Percentiles rank a stretch among this genome's conserved stretches.
These are phyloP conservation scores for Mycosphaerella sp. DNA, from an alignment of 2,329 filamentous ascomycete species.

Conservation along the genomic window DNA sequence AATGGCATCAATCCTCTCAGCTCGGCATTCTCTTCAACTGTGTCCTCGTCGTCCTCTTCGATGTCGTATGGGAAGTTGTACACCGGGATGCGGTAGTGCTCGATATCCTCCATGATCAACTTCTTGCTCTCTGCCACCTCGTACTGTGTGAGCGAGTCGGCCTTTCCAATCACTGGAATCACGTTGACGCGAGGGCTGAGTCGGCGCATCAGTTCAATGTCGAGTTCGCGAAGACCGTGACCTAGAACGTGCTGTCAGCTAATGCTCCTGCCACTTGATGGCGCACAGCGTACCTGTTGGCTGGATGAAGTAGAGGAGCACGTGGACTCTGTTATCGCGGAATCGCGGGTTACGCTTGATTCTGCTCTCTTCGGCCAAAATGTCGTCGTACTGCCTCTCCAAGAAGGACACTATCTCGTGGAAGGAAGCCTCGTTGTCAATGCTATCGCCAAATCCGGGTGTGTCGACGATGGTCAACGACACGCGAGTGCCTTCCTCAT, in stretches of 20 bases:
- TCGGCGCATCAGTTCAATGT: conserved; percentile 99
- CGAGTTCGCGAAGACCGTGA: conserved; percentile 84
- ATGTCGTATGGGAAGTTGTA: conserved; percentile 99
- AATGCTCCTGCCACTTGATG: background rate
- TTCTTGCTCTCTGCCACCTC: conserved; percentile 99
- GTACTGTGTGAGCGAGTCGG: conserved; percentile 90
- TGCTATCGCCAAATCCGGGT: conserved; percentile 95
- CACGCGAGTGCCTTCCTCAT: conserved; percentile 97
- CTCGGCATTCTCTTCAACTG: conserved; percentile 98
- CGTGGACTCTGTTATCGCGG: conserved; percentile 97
- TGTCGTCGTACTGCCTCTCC: conserved; percentile 98
- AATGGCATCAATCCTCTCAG: conserved; percentile 97
- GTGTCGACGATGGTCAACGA: conserved; percentile 98
- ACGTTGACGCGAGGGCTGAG: conserved; percentile 97
- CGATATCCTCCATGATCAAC: conserved; percentile 99
- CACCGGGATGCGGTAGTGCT: conserved; percentile 98
- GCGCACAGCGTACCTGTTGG: conserved; percentile 60
- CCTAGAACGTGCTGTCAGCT: conserved; percentile 16
- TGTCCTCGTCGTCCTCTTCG: conserved; percentile 98
- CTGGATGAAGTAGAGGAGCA: conserved; percentile 98
- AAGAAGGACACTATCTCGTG: conserved; percentile 97
- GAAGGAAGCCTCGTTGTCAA: conserved; percentile 95
- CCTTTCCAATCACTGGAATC: conserved; percentile 97
- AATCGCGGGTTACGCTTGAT: conserved; percentile 99
- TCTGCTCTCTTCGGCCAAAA: conserved; percentile 97